phyloP scores from a whole-genome alignment of 257 asterid species.

The Solanum clarkiae region DNA sequence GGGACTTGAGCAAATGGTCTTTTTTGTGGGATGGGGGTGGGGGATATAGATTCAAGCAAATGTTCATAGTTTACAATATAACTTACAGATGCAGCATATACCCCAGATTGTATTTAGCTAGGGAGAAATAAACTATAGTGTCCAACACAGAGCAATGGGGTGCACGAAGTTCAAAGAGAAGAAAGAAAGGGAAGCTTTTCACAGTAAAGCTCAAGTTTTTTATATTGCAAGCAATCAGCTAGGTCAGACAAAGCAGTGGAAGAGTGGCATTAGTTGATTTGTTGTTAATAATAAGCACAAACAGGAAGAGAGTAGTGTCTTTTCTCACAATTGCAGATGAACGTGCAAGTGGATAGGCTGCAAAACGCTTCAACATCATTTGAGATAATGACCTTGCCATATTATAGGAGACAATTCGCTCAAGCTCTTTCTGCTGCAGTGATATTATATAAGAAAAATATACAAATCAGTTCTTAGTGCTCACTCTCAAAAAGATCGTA shows the following conservation, averaged over 20 bases:
- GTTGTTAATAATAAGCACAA: not conserved
- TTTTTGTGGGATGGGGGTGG: not conserved
- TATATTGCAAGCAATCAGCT: not conserved
- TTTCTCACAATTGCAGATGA: constrained; percentile 35
- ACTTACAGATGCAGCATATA: not conserved
- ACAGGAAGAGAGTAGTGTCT: not conserved
- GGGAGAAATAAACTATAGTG: not conserved
- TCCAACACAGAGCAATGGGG: not conserved
- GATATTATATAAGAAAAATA: not conserved
- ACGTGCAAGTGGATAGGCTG: constrained; percentile 34
- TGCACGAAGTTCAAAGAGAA: not conserved
- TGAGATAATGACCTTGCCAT: constrained; percentile 74
- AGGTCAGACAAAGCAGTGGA: not conserved
- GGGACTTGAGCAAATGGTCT: not conserved
- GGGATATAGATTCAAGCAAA: not conserved
- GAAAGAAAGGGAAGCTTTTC: not conserved
- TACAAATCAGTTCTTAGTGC: not conserved
- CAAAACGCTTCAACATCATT: constrained; percentile 35
- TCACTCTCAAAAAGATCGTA: not conserved
- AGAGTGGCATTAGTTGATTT: not conserved
- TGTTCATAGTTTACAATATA: not conserved
- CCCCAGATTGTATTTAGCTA: not conserved
- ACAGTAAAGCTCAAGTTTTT: not conserved
- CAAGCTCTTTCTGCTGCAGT: not conserved
- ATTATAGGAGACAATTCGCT: not conserved